Evolutionary conservation across 495 filamentous ascomycete species (phyloP), one percentile per base, ranked within the genome.

Genomic region (Achaetomiella virescens): DNA sequence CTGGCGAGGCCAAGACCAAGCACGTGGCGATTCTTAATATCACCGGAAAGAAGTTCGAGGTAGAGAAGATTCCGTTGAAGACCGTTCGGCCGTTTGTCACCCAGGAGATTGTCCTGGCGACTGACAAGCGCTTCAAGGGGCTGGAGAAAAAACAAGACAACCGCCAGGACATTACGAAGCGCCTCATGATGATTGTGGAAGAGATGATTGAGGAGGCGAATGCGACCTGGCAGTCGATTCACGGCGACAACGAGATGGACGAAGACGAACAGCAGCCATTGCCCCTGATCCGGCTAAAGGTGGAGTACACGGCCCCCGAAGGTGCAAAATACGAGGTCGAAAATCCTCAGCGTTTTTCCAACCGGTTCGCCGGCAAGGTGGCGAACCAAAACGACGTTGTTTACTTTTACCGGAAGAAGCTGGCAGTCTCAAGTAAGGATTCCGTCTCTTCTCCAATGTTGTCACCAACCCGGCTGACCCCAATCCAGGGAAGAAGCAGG

Each of bases 331-430:
- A 87, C 61, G 90, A 97, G 54, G 87, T 85, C 53, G 95, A 97
- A 64, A 99, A 99, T 57, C 93, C 93, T 15, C 93, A 97, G 63
- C 83, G 93, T 5, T 97, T 97, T 61, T 97, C 95, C 0, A 96
- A 95, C 68, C 83, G 91, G 5, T 99, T 99, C 61, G 79, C 86
- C 1, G 85, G 84, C 7, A 90, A 86, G 63, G 93, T 97, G 0
- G 93, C 93, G 10, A 99, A 99, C 61, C 82, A 87, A 1, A 93
- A 88, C 61, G 93, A 99, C 60, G 90, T 99, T 1, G 83, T 99
- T 2, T 85, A 93, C 61, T 97, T 95, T 60, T 83, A 97, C 68
- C 82, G 90, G 11, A 96, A 93, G 72, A 96, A 95, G 70, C 77
- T 79, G 37, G 70, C 51, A 29, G 27, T 43, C 18, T 60, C 61